Conservation (phyloP, 2,329 filamentous ascomycete species). For the Colletotrichum limetticola region DNA sequence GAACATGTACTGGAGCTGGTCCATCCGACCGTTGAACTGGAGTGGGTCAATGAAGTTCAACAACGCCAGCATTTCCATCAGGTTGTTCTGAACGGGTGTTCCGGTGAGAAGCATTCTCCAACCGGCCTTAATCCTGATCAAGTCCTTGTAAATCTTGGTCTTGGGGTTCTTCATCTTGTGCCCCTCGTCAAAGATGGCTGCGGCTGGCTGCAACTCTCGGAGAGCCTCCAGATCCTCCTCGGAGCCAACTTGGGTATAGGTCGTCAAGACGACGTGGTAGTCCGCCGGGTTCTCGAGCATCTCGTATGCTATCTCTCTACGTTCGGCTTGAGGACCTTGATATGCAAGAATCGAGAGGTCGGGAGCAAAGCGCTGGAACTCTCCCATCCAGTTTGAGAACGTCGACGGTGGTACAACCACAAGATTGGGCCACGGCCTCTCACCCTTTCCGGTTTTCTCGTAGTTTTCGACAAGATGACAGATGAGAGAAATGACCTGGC, state of each 20-base stretch:
- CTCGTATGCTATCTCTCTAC: slow-evolving; percentile 73
- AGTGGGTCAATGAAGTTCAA: slow-evolving; percentile 93
- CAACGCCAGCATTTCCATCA: slow-evolving; percentile 90
- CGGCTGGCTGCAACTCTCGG: slow-evolving; percentile 59
- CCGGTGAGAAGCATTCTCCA: slow-evolving; percentile 91
- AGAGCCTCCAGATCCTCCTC: slow-evolving; percentile 62
- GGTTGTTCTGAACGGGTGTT: slow-evolving; percentile 93
- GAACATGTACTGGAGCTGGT: slow-evolving; percentile 88
- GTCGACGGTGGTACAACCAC: slow-evolving; percentile 94
- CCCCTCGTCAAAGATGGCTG: slow-evolving; percentile 89
- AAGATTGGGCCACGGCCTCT: slow-evolving; percentile 76
- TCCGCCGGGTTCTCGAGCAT: slow-evolving; percentile 72
- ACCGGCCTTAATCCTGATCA: slow-evolving; percentile 80
- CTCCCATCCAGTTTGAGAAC: slow-evolving; percentile 93
- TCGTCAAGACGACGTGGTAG: slow-evolving; percentile 72
- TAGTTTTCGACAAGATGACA: slow-evolving; percentile 81
- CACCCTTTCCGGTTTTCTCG: slow-evolving; percentile 42
- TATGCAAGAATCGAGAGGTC: slow-evolving; percentile 78
- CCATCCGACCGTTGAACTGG: slow-evolving; percentile 80
- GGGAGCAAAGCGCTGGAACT: slow-evolving; percentile 90
- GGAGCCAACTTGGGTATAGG: slow-evolving; percentile 68
- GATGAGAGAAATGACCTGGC: slow-evolving; percentile 93
- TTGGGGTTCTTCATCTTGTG: slow-evolving; percentile 91
- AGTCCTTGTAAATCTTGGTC: slow-evolving; percentile 82
- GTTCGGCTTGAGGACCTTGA: slow-evolving; percentile 72